A percentile compares a stretch with the other conserved stretches of the same genome.
These are phyloP conservation scores for Vanrija sp. DNA, from an alignment of 1,284 basidiomycete species.

Conservation along the genomic window DNA sequence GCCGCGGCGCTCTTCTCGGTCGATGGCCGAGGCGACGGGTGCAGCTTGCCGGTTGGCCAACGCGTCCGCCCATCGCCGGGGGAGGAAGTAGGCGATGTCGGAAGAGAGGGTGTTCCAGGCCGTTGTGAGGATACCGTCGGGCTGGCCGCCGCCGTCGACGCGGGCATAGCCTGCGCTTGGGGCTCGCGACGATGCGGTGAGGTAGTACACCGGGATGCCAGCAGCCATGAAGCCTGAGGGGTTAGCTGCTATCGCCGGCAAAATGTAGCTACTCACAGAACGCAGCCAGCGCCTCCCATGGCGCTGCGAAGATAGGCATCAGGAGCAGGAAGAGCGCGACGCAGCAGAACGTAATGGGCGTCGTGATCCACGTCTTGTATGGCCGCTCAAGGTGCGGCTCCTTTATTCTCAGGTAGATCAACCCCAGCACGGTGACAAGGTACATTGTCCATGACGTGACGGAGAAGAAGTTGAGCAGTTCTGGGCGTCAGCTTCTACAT, in stretches of 20 bases:
- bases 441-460: conserved; percentile 75
- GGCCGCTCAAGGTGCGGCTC: conserved; percentile 87
- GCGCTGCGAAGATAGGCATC: conserved; percentile 93
- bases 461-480: conserved; percentile 68
- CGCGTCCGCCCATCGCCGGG: neutral
- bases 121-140: conserved; percentile 18
- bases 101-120: conserved; percentile 30
- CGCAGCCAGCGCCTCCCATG: conserved; percentile 78
- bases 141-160: conserved; percentile 6
- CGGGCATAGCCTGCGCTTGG: conserved; percentile 5
- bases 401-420: conserved; percentile 82
- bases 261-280: conserved; percentile 60
- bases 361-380: conserved; percentile 85
- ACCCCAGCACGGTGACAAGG: conserved; percentile 80
- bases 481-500: conserved; percentile 15
- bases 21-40: neutral
- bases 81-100: conserved; percentile 21
- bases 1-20: conserved; percentile 17
- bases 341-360: conserved; percentile 84
- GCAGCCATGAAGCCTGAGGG: conserved; percentile 49
- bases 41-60: neutral
- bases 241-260: neutral
- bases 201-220: conserved; percentile 78
- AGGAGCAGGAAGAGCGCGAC: conserved; percentile 86
- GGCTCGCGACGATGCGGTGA: conserved; percentile 55